Percentiles rank a stretch among this genome's conserved stretches.
phyloP scores from a whole-genome alignment of 2,329 filamentous ascomycete genomes.

The Colletotrichum aenigma region DNA sequence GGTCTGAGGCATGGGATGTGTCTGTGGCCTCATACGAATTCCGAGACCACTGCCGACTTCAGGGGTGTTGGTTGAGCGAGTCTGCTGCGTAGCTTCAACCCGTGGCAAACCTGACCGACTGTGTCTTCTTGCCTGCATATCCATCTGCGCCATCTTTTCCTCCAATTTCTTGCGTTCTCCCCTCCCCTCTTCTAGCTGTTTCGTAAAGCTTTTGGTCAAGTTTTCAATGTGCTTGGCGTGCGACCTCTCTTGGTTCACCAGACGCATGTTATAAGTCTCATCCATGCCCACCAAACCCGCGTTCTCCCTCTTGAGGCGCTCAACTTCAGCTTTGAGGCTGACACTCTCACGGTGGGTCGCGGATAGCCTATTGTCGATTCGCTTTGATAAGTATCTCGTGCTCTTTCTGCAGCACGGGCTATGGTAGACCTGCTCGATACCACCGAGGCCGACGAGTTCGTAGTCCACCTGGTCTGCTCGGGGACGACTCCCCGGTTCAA shows the following conservation, averaged over 20 bases:
- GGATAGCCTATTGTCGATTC: conserved; percentile 39
- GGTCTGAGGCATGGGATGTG: neutral
- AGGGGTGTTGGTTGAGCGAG: neutral
- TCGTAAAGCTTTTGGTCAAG: conserved; percentile 37
- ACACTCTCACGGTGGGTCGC: conserved; percentile 15
- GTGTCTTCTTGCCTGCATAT: conserved; percentile 11
- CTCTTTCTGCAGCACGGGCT: conserved; percentile 45
- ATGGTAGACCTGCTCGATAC: conserved; percentile 53
- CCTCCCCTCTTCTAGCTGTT: conserved; percentile 39
- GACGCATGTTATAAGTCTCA: conserved; percentile 41
- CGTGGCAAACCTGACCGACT: neutral
- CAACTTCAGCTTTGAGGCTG: conserved; percentile 35
- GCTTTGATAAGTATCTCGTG: conserved; percentile 36
- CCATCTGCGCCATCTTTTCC: conserved; percentile 25
- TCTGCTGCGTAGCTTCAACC: conserved; percentile 14
- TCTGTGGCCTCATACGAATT: neutral
- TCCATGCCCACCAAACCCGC: conserved; percentile 41
- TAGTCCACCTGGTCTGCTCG: conserved; percentile 40
- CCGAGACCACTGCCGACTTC: neutral
- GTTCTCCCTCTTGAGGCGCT: conserved; percentile 35
- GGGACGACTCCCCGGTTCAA: conserved; percentile 33
- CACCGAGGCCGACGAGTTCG: conserved; percentile 48
- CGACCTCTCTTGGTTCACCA: conserved; percentile 38
- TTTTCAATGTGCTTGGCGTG: conserved; percentile 35
- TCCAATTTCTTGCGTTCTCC: conserved; percentile 33